Evolutionary conservation across 305 asterid genomes (phyloP), one percentile per base, ranked within the genome.

Genomic region (Fraxinus paxiana): DNA sequence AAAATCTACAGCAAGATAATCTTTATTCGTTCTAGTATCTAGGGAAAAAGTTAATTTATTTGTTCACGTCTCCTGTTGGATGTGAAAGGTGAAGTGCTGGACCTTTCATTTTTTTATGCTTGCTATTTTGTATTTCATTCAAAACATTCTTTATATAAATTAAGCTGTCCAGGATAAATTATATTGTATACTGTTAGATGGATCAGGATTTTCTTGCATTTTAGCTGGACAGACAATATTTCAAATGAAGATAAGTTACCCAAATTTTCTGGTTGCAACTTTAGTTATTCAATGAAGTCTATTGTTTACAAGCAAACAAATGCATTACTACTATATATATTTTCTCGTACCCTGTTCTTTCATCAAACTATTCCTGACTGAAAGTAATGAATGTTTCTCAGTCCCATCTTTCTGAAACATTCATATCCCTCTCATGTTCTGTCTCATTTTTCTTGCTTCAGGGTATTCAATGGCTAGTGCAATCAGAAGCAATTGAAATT

Each of bases 31-130:
- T 65, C 35, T 10, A 26, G 72, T 4, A 65, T 10, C 34, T 31
- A 6, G 72, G 72, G 33, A 4, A 65, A 63, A 26, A 24, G n/a
- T 65, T 9, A 65, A 10, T 13, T 22, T 26, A 5, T 10, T 65
- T 33, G 69, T 59, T 59, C 35, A 38, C 18, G 30, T 37, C 35
- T 72, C 30, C 30, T 38, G 9, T n/a, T 48, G 12, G 56, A 70
- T 74, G 22, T 51, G 75, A 31, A 24, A 63, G 72, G 54, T 75
- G 33, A 61, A 18, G n/a, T 79, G 74, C 34, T 77, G 59, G 51
- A 46, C 34, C 22, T 75, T 75, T 46, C 33, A 46, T 46, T 3
- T 75, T 24, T 46, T 12, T 59, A 46, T 46, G 38, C 37, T 75
- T 12, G 6, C n/a, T 75, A 0, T 24, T 26, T 65, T 65, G 8